Evolutionary conservation across 148 eudicot species (phyloP), one percentile per base, ranked within the genome.

Genomic region (Chenopodium suecicum): DNA sequence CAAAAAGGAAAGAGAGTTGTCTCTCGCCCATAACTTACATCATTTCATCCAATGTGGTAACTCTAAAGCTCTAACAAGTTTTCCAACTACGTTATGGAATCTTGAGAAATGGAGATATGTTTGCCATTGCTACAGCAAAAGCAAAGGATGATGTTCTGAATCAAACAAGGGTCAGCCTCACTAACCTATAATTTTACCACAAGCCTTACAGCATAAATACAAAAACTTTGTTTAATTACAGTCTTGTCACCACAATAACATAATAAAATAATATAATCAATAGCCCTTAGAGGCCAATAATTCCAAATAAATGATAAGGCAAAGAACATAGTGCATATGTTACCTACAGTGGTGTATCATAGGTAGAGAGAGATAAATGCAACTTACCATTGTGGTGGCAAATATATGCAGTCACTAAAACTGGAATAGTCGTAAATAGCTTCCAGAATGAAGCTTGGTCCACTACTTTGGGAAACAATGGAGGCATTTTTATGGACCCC

Each of bases 381-480:
- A 76, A 78, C 87, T 83, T 88, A 94, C 97, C 83, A 75, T 94
- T 94, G 81, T 92, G 91, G 86, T 94, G 98, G 85, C 98, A 94
- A 74, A 87, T 92, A 84, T 87, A 94, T n/a, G 98, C 94, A 71
- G 98, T 93, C 77, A 92, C 98, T 25, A 93, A 89, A 81, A 93
- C 84, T 3, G 97, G 97, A 82, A 92, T 91, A 34, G 91, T 89
- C 37, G 97, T 92, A 79, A 90, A 93, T 69, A 93, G 91, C 87
- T 94, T 91, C 94, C 93, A 91, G 84, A 94, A 91, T 60, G 98
- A 92, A 72, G 92, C 91, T 83, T 86, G 92, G 75, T 92, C 92
- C 79, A 75, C 86, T 79, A 94, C 76, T 70, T 90, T 78, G n/a
- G 98, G 97, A 48, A 91, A 84, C 90, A 92, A 81, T 58, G 86